A percentile compares a stretch with the other conserved stretches of the same genome.
Evolutionary conservation across 495 filamentous ascomycete species (phyloP).

Genomic region (Aspergillus egyptiacus): DNA sequence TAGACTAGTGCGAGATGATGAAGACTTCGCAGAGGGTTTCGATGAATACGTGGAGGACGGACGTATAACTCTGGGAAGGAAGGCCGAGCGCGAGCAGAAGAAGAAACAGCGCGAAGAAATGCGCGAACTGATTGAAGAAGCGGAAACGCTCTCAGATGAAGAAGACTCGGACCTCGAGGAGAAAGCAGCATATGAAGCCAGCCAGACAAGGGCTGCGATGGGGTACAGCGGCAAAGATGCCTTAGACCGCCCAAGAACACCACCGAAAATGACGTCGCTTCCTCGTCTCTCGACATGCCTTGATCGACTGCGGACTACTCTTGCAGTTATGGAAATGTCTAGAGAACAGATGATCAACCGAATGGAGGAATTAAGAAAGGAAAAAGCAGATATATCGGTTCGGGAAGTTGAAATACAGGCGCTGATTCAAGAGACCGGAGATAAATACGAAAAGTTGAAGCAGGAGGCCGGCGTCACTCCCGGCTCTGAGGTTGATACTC

Average conservation of each 20-base stretch:
- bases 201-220: conserved; percentile 78
- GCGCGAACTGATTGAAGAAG: conserved; percentile 75
- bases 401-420: conserved; percentile 77
- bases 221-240: conserved; percentile 50
- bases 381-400: conserved; percentile 63
- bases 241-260: conserved; percentile 45
- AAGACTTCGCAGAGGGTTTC: conserved; percentile 92
- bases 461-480: conserved; percentile 45
- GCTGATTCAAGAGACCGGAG: conserved; percentile 74
- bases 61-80: conserved; percentile 67
- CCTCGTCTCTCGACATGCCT: conserved; percentile 48
- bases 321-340: conserved; percentile 52
- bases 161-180: conserved; percentile 79
- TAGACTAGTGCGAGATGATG: conserved; percentile 78
- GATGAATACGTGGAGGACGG: conserved; percentile 89
- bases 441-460: conserved; percentile 62
- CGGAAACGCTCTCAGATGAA: conserved; percentile 57
- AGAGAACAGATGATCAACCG: conserved; percentile 48
- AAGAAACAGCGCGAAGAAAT: conserved; percentile 66
- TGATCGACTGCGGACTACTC: conserved; percentile 43
- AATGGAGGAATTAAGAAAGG: conserved; percentile 56
- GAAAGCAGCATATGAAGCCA: conserved; percentile 77
- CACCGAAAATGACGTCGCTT: conserved; percentile 53
- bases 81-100: conserved; percentile 71
- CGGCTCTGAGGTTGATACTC: conserved; percentile 22